These are phyloP conservation scores for Batkoa obscura DNA, from an alignment of 371 early-diverging fungal species.

Conservation along the genomic window DNA sequence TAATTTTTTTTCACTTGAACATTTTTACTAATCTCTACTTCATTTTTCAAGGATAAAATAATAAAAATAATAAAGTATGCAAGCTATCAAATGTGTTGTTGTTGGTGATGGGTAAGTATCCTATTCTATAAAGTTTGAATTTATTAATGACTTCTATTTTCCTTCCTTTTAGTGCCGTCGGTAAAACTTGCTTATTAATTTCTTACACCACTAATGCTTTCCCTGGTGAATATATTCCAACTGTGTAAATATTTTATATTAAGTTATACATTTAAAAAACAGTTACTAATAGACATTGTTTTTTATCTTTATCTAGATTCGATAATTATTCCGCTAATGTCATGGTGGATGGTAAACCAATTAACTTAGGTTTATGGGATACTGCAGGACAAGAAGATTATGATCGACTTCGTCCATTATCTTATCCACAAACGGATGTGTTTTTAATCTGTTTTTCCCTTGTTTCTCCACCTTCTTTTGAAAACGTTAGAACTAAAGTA, in stretches of 20 bases:
- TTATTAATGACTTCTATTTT: neutral
- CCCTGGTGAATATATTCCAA: conserved; percentile 94
- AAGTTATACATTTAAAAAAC: no score
- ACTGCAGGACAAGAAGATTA: conserved; percentile 98
- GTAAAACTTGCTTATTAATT: conserved; percentile 90
- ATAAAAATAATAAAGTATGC: conserved; percentile 31
- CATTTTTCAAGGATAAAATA: no score
- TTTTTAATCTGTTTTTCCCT: conserved; percentile 79
- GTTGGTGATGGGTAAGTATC: conserved; percentile 83
- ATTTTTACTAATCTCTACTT: no score
- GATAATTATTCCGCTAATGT: conserved; percentile 93
- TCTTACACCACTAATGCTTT: conserved; percentile 94
- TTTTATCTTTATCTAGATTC: conserved; percentile 31
- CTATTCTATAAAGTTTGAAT: neutral
- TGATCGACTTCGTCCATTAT: conserved; percentile 83
- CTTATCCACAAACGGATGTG: conserved; percentile 88
- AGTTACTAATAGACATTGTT: neutral
- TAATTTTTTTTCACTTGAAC: no score
- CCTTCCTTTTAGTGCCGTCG: conserved; percentile 19
- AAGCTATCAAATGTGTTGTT: conserved; percentile 96
- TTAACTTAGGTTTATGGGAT: conserved; percentile 95
- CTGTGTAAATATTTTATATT: conserved; percentile 49
- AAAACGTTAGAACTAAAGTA: conserved; percentile 75
- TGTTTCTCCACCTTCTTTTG: conserved; percentile 75
- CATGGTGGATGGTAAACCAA: conserved; percentile 83